Evolutionary conservation across 495 filamentous ascomycete genomes (phyloP).

Genomic region (Penicillium paradoxum): DNA sequence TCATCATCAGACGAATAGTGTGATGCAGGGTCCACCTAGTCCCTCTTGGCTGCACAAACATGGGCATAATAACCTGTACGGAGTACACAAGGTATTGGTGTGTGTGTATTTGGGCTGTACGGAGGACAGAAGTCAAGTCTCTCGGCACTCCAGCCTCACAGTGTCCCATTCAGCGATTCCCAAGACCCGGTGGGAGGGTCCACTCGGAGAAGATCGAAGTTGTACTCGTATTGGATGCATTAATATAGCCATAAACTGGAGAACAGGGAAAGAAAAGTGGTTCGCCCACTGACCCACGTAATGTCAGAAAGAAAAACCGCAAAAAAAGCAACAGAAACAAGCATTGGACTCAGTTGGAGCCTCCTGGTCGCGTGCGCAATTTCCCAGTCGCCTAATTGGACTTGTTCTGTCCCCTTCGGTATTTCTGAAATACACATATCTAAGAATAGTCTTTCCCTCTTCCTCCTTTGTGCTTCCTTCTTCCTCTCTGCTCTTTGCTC

Average conservation of each 20-base stretch:
- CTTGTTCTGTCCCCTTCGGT: not conserved
- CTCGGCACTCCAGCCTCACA: too few species aligned
- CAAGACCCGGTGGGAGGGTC: too few species aligned
- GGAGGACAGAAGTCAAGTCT: too few species aligned
- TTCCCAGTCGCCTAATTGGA: conserved; percentile 2
- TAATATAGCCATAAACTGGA: not conserved
- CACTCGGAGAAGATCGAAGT: not conserved
- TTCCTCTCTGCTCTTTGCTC: not conserved
- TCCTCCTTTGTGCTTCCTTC: not conserved
- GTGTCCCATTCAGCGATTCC: too few species aligned
- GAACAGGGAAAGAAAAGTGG: not conserved
- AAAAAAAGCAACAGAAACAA: conserved; percentile 1
- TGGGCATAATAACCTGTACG: not conserved
- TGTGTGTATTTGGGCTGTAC: too few species aligned
- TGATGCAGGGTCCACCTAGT: conserved; percentile 8
- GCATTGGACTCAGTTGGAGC: not conserved
- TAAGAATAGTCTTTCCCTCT: conserved; percentile 1
- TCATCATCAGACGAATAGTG: not conserved
- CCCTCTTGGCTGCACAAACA: not conserved
- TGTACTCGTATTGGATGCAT: not conserved
- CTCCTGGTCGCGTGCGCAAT: conserved; percentile 4
- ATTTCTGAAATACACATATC: not conserved
- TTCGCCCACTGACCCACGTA: not conserved
- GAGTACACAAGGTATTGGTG: too few species aligned
- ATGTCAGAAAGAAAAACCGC: not conserved